A percentile compares a stretch with the other conserved stretches of the same genome.
Conservation (phyloP, 2,329 filamentous ascomycete genomes). For the Emydomyces testavorans region DNA sequence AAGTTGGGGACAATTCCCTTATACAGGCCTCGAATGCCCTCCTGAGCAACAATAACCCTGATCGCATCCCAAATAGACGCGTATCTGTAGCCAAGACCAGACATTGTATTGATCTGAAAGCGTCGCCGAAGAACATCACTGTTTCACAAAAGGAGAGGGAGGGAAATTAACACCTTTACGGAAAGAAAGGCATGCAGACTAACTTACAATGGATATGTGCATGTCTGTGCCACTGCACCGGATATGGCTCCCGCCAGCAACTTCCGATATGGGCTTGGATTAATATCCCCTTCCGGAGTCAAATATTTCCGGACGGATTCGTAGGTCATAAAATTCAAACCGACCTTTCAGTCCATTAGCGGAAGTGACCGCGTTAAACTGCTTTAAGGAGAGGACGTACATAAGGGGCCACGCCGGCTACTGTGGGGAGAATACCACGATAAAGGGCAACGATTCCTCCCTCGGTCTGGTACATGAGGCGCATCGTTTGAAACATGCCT, state of each 20-base stretch:
- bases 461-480: constrained; percentile 78
- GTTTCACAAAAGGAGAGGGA: constrained; percentile 14
- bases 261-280: constrained; percentile 69
- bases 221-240: constrained; percentile 93
- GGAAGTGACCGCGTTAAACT: neutral
- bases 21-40: constrained; percentile 77
- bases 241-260: constrained; percentile 82
- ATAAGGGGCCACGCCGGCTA: constrained; percentile 91
- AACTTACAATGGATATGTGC: constrained; percentile 87
- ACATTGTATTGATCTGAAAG: constrained; percentile 99
- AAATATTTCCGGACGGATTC: constrained; percentile 74
- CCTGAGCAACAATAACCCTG: constrained; percentile 65
- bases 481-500: constrained; percentile 82
- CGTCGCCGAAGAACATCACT: constrained; percentile 84
- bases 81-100: constrained; percentile 94
- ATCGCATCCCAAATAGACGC: constrained; percentile 76
- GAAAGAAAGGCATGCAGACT: neutral
- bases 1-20: constrained; percentile 94
- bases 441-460: constrained; percentile 81
- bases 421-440: constrained; percentile 82
- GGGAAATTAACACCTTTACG: constrained; percentile 13
- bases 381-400: constrained; percentile 40
- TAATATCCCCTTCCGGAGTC: constrained; percentile 76
- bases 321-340: constrained; percentile 97
- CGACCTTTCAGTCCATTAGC: constrained; percentile 48